phyloP scores from a whole-genome alignment of 2,329 filamentous ascomycete species.

The Cladophialophora chaetospira region DNA sequence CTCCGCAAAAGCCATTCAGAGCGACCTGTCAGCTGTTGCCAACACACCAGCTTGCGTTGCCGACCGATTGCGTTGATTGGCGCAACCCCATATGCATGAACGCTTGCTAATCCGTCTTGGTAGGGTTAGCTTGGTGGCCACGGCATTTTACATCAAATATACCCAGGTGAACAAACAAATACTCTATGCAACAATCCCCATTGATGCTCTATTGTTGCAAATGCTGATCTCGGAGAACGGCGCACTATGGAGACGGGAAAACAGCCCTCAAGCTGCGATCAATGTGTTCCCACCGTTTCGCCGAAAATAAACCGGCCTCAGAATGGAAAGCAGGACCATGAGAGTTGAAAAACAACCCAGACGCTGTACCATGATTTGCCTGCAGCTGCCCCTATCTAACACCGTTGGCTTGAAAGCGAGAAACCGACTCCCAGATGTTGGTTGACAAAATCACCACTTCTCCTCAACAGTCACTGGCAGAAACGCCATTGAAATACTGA shows the following conservation, averaged over 20 bases:
- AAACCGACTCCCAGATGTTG: not conserved
- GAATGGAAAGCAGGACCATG: not conserved
- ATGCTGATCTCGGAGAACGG: too few species aligned
- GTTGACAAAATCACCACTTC: not conserved
- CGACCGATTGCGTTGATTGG: slow-evolving; percentile 23
- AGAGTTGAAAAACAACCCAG: not conserved
- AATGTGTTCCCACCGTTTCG: not conserved
- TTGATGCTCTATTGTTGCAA: too few species aligned
- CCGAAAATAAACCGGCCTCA: not conserved
- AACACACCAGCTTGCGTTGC: slow-evolving; percentile 27
- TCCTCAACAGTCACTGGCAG: too few species aligned
- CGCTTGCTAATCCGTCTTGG: slow-evolving; percentile 8
- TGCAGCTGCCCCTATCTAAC: not conserved
- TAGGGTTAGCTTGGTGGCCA: not conserved
- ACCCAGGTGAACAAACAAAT: too few species aligned
- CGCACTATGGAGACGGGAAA: too few species aligned
- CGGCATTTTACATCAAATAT: not conserved
- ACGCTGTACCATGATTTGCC: not conserved
- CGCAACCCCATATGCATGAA: slow-evolving; percentile 2
- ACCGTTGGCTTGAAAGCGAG: not conserved
- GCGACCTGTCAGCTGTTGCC: slow-evolving; percentile 29
- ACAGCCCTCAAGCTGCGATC: not conserved
- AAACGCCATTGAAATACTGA: too few species aligned
- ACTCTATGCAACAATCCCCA: too few species aligned
- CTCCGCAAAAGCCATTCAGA: not conserved